Conservation (phyloP, 805 yeast species). For the Spathaspora gorwiae region DNA sequence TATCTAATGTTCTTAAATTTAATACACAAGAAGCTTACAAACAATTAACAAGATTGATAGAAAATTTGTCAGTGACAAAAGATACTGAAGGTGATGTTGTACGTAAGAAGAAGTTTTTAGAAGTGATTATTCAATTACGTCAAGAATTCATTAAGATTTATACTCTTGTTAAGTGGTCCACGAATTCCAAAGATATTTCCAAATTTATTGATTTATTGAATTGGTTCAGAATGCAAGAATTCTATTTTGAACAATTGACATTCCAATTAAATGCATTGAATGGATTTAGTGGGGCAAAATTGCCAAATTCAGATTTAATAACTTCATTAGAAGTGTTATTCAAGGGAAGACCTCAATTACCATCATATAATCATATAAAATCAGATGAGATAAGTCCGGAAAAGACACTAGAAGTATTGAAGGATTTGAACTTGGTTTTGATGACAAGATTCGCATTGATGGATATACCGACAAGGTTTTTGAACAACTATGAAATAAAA, state of each 20-base stretch:
- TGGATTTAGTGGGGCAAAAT: conserved; percentile 78
- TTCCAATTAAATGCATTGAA: conserved; percentile 66
- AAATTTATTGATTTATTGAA: conserved; percentile 79
- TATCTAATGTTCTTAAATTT: conserved; percentile 54
- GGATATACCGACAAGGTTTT: conserved; percentile 61
- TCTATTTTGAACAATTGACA: conserved; percentile 54
- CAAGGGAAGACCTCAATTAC: conserved; percentile 70
- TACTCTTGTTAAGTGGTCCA: conserved; percentile 87
- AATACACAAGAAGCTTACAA: conserved; percentile 59
- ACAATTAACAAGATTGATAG: conserved; percentile 57
- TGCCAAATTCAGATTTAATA: conserved; percentile 85
- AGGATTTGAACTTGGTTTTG: conserved; percentile 66
- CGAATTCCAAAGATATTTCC: conserved; percentile 64
- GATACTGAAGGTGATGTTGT: conserved; percentile 48
- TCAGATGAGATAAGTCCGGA: conserved; percentile 47
- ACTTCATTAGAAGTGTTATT: conserved; percentile 84
- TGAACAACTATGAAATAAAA: conserved; percentile 52
- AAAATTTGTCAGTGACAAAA: conserved; percentile 48
- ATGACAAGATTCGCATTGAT: conserved; percentile 71
- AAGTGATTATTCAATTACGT: conserved; percentile 64
- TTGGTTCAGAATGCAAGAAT: conserved; percentile 81
- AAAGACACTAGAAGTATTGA: conserved; percentile 56
- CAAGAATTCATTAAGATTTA: conserved; percentile 82
- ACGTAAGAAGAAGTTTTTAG: conserved; percentile 66
- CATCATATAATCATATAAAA: conserved; percentile 56